A percentile compares a stretch with the other conserved stretches of the same genome.
Evolutionary conservation across 2,329 filamentous ascomycete genomes (phyloP).

Genomic region (Plectosphaerella sp.): DNA sequence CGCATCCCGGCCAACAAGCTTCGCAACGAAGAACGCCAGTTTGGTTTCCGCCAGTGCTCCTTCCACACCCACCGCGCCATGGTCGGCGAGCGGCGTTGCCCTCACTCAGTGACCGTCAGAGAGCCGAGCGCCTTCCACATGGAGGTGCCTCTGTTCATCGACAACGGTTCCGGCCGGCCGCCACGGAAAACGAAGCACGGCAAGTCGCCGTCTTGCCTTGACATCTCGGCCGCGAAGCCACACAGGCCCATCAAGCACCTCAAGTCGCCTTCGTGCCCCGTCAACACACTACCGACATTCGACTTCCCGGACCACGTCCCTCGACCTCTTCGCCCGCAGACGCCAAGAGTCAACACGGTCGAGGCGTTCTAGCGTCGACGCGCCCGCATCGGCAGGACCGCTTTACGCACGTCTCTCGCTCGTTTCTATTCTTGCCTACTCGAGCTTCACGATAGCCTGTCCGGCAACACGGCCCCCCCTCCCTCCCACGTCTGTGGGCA

Average conservation of each 20-base stretch:
- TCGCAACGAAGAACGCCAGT: conserved; percentile 51
- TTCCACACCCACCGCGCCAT: conserved; percentile 54
- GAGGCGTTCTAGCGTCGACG: not conserved
- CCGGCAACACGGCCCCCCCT: not conserved
- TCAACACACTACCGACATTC: not conserved
- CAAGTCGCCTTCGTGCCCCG: conserved; percentile 3
- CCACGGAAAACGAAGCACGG: not conserved
- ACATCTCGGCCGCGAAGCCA: not conserved
- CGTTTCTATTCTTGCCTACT: not conserved
- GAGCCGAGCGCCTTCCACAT: conserved; percentile 14
- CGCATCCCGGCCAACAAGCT: conserved; percentile 52
- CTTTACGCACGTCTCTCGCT: not conserved
- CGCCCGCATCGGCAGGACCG: not conserved
- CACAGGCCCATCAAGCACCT: conserved; percentile 1
- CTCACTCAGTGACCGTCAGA: conserved; percentile 26
- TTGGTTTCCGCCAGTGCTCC: conserved; percentile 57
- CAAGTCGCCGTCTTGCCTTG: conserved; percentile 4
- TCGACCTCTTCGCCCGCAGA: not conserved
- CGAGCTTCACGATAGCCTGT: not conserved
- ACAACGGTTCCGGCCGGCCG: not conserved
- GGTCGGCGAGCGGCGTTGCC: conserved; percentile 51
- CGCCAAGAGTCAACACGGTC: not conserved
- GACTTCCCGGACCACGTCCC: not conserved
- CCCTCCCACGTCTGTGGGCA: no score
- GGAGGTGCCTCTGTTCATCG: conserved; percentile 12